These are phyloP conservation scores for Marasmius sp. DNA, from an alignment of 1,284 basidiomycete species.

Conservation along the genomic window DNA sequence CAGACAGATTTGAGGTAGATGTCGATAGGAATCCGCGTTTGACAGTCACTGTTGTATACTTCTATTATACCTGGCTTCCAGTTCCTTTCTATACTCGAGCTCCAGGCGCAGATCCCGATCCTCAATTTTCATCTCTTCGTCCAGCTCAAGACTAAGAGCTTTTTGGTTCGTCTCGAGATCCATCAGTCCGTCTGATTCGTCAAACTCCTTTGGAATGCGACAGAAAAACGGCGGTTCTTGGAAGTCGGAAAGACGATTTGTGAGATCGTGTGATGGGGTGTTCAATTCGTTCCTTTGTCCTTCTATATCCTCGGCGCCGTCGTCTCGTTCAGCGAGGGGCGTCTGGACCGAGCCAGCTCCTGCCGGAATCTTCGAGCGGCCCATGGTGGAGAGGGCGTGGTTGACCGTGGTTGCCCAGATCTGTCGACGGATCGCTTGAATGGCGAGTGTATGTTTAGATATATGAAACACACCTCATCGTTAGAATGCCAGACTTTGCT, in stretches of 20 bases:
- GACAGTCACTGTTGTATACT: neutral
- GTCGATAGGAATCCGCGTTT: no score
- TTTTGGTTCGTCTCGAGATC: slow-evolving; percentile 43
- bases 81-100: slow-evolving; percentile 22
- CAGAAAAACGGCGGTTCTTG: slow-evolving; percentile 18
- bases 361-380: slow-evolving; percentile 4
- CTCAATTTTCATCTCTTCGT: slow-evolving; percentile 48
- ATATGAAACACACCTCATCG: slow-evolving; percentile 17
- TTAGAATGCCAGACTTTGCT: slow-evolving; percentile 58
- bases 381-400: slow-evolving; percentile 45
- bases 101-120: slow-evolving; percentile 32
- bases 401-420: slow-evolving; percentile 43
- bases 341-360: neutral
- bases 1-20: no score
- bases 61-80: slow-evolving; percentile 25
- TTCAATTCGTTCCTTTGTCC: slow-evolving; percentile 7
- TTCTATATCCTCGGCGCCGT: slow-evolving; percentile 9
- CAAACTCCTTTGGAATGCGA: slow-evolving; percentile 21
- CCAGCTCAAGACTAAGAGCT: slow-evolving; percentile 40
- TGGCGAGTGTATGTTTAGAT: slow-evolving; percentile 2
- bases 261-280: slow-evolving; percentile 10
- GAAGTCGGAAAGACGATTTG: neutral
- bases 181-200: slow-evolving; percentile 29
- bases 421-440: slow-evolving; percentile 23
- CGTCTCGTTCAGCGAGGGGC: neutral